Conservation (phyloP, 1,284 basidiomycete genomes). For the Xerocomus minutiporus region DNA sequence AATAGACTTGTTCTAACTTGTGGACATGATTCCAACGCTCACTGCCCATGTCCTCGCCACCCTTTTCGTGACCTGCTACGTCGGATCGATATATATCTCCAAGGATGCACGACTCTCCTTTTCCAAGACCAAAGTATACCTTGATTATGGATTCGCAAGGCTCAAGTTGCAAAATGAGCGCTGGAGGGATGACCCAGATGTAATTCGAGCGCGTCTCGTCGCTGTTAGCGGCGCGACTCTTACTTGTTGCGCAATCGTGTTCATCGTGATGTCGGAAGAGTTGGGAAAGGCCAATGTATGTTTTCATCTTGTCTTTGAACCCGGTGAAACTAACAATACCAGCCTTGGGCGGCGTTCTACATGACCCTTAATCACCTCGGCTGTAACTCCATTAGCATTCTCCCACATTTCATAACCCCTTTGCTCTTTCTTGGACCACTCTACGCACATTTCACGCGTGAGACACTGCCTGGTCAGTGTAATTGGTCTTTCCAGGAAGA, state of each 20-base stretch:
- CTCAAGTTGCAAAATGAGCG: slow-evolving; percentile 37
- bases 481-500: slow-evolving; percentile 44
- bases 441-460: slow-evolving; percentile 56
- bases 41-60: slow-evolving; percentile 48
- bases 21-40: slow-evolving; percentile 25
- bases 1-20: slow-evolving; percentile 2
- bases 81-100: slow-evolving; percentile 61
- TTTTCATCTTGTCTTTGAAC: slow-evolving; percentile 2
- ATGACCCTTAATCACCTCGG: slow-evolving; percentile 22
- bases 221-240: slow-evolving; percentile 57
- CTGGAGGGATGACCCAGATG: slow-evolving; percentile 69
- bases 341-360: slow-evolving; percentile 16
- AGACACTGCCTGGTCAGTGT: slow-evolving; percentile 60
- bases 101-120: slow-evolving; percentile 53
- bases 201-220: slow-evolving; percentile 63
- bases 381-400: slow-evolving; percentile 27
- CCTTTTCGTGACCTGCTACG: slow-evolving; percentile 49
- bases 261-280: slow-evolving; percentile 35
- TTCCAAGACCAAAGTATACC: slow-evolving; percentile 26
- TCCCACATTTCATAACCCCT: slow-evolving; percentile 69
- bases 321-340: slow-evolving; percentile 8
- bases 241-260: slow-evolving; percentile 46
- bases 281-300: slow-evolving; percentile 32
- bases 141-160: slow-evolving; percentile 29
- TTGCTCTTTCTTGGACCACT: slow-evolving; percentile 83